Evolutionary conservation across 2,329 filamentous ascomycete species (phyloP), one percentile per base, ranked within the genome.

Genomic region (Colletotrichum noveboracense): DNA sequence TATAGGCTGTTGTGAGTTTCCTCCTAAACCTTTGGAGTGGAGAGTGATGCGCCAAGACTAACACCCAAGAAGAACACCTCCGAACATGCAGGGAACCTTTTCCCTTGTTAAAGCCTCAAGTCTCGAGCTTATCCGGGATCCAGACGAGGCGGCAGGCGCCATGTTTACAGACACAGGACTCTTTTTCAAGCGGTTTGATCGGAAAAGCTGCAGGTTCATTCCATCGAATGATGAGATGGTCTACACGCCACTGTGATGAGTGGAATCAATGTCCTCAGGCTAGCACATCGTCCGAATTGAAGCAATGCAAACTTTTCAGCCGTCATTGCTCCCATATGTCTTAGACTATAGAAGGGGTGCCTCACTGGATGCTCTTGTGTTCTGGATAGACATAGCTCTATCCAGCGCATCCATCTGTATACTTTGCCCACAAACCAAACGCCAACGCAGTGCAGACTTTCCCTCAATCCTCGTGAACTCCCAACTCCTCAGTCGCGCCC

Each of bases 181-280:
- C 79, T 95, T 95, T 83, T 98, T 99, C 84, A 97, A 95, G 84
- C 89, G 95, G 56, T 98, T 96, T 88, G 95, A 98, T 84, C 81
- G 83, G 6, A 86, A 86, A 38, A 88, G 85, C 0, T 91, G 91
- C 78, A 88, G 85, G 6, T 99, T 98, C 85, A 89, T 98, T 28
- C 74, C 74, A 28, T 65, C 70, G 3, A 76, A 74, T 12, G 52
- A 74, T 14, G 74, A 76, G 48, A 38, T 76, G 70, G 74, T 74
- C 12, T 74, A 76, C 24, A 66, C 64, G 4, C 70, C 70, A 28
- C 24, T 73, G 8, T 74, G 43, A 34, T 14, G 7, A 21, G 9
- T 32, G 16, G 18, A 21, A 8, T 21, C 58, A 34, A 34, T 18
- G 21, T 62, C 30, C 14, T 18, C n/a, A 30, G 56, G 30, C 18